Evolutionary conservation across 495 filamentous ascomycete genomes (phyloP).

Genomic region (Ramalina peruviana): DNA sequence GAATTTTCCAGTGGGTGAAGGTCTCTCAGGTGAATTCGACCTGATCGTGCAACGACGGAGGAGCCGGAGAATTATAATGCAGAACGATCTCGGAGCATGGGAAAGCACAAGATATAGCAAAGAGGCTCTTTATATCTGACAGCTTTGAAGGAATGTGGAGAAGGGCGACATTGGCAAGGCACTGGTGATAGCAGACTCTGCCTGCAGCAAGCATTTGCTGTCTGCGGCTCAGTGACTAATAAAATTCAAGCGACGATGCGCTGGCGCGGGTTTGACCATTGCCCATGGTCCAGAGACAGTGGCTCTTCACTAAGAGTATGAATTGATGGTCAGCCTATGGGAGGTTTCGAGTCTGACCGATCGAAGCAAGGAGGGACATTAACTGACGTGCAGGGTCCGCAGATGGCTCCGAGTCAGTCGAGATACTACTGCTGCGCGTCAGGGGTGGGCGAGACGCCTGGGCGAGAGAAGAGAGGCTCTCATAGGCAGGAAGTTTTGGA

Average conservation of each 20-base stretch:
- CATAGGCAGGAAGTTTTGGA: constrained; percentile 8
- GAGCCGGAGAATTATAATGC: constrained; percentile 12
- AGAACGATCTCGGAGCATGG: constrained; percentile 8
- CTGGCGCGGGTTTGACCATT: constrained; percentile 84
- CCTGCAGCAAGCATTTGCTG: constrained; percentile 9
- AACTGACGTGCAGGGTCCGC: constrained; percentile 21
- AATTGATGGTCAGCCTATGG: constrained; percentile 41
- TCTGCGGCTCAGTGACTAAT: constrained; percentile 16
- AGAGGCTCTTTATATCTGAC: constrained; percentile 3
- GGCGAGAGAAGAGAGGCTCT: constrained; percentile 5
- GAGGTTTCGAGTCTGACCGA: constrained; percentile 23
- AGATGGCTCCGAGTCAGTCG: constrained; percentile 11
- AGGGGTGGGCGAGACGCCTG: constrained; percentile 17
- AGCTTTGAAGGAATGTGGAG: constrained; percentile 8
- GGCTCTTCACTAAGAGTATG: constrained; percentile 20
- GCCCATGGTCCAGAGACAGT: constrained; percentile 39
- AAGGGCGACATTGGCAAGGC: constrained; percentile 4
- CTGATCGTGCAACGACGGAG: constrained; percentile 5
- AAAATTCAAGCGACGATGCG: constrained; percentile 45
- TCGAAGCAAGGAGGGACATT: constrained; percentile 17
- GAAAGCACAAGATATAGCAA: constrained; percentile 2
- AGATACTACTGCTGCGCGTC: constrained; percentile 17
- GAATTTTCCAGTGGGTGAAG: background rate
- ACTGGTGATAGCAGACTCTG: constrained; percentile 11
- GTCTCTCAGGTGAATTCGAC: constrained; percentile 2